Conservation (phyloP, 2,329 filamentous ascomycete species). For the Cercospora nicotianae region DNA sequence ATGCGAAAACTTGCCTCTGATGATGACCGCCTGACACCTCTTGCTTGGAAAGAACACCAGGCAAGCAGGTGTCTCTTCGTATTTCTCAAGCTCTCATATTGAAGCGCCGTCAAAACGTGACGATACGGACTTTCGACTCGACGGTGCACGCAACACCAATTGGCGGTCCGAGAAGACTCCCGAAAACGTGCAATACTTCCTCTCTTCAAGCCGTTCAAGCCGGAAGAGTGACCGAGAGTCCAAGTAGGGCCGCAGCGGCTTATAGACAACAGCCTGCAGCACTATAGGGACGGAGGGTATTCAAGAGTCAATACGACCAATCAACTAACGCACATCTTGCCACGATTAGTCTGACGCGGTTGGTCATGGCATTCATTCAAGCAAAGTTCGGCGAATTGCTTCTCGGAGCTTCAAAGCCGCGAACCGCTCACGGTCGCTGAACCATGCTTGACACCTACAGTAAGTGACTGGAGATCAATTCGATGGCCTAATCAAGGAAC, state of each 20-base stretch:
- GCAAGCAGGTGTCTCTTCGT: background rate
- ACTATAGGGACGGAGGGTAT: background rate
- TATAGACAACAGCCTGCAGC: background rate
- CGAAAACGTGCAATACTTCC: background rate
- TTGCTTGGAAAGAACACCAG: background rate
- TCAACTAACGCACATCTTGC: background rate
- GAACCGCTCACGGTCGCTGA: background rate
- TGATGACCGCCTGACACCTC: background rate
- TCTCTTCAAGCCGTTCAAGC: background rate
- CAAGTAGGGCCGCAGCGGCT: background rate
- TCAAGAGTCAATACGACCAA: background rate
- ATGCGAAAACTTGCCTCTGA: background rate
- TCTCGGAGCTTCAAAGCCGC: background rate
- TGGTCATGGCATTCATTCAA: background rate
- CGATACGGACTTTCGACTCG: background rate
- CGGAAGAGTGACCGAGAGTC: background rate
- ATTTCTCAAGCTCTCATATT: background rate
- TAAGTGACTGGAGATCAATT: background rate
- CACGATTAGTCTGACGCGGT: background rate
- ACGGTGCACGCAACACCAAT: too few species aligned
- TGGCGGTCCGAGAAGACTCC: background rate
- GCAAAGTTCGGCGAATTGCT: background rate
- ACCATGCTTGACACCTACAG: background rate
- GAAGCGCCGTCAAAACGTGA: background rate
- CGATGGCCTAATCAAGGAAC: background rate